These are phyloP conservation scores for Pouteria glomerata DNA, from an alignment of 148 eudicot genomes.

Conservation along the genomic window DNA sequence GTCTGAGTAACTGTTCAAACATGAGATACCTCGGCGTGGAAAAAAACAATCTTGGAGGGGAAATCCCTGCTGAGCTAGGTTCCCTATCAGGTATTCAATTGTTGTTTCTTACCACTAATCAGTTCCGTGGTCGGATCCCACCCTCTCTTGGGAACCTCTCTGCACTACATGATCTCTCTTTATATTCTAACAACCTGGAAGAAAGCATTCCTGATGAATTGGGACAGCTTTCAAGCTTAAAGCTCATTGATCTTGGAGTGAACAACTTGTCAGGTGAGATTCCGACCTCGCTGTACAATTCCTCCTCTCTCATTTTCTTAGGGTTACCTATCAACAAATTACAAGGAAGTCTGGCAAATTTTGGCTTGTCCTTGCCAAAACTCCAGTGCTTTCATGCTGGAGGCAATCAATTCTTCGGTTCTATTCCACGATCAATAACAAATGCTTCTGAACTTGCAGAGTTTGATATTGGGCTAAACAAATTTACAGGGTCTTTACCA, in stretches of 20 bases:
- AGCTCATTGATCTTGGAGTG: no score
- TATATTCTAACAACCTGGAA: accelerated
- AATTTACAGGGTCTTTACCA: no score
- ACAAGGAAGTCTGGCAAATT: neutral
- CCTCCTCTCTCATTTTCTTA: neutral
- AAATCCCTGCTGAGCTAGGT: neutral
- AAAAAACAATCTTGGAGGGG: neutral
- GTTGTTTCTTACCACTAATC: accelerated
- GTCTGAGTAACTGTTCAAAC: no score
- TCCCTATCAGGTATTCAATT: neutral
- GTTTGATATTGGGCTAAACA: accelerated
- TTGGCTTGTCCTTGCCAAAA: neutral
- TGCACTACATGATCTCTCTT: accelerated
- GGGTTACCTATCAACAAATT: neutral
- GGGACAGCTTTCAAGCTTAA: neutral
- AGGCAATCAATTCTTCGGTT: neutral
- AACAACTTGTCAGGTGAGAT: no score
- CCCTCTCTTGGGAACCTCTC: neutral
- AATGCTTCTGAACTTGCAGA: neutral
- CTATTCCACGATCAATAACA: neutral
- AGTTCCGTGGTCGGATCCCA: neutral
- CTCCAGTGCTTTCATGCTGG: accelerated
- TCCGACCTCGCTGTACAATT: no score
- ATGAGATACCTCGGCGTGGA: neutral
- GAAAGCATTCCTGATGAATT: neutral